Percentiles rank a stretch among this genome's conserved stretches.
phyloP scores from a whole-genome alignment of 495 filamentous ascomycete genomes.

The Penicillium crystallinum region DNA sequence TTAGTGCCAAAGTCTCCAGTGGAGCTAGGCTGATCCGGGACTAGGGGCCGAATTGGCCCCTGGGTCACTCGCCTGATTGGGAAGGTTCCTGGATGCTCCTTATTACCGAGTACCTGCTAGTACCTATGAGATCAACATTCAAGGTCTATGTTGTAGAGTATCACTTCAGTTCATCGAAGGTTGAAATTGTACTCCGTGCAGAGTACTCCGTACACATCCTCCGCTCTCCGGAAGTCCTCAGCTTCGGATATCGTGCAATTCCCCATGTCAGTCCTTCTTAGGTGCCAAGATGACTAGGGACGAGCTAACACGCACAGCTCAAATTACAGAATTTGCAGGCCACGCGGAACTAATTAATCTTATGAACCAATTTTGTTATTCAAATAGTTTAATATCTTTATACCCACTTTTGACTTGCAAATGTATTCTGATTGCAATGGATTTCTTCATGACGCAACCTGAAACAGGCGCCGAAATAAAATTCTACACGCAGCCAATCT shows the following conservation, averaged over 20 bases:
- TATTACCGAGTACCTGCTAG: slow-evolving; percentile 2
- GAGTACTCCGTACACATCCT: too few relatives aligned
- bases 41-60: slow-evolving; percentile 6
- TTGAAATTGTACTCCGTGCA: too few relatives aligned
- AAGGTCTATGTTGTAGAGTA: background rate
- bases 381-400: background rate
- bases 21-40: background rate
- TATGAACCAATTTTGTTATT: slow-evolving; percentile 2
- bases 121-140: slow-evolving; percentile 5
- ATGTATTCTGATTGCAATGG: background rate
- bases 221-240: too few relatives aligned
- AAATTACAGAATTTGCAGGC: background rate
- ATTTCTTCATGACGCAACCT: background rate
- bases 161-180: too few relatives aligned
- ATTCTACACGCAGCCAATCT: background rate
- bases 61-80: slow-evolving; percentile 1
- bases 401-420: background rate
- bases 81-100: slow-evolving; percentile 6
- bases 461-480: background rate
- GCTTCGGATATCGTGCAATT: too few relatives aligned
- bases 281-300: background rate
- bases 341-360: background rate
- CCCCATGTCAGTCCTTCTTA: background rate
- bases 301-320: background rate
- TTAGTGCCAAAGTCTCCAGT: background rate